Evolutionary conservation across 345 rosid genomes (phyloP).

Genomic region (Clausena lansium): DNA sequence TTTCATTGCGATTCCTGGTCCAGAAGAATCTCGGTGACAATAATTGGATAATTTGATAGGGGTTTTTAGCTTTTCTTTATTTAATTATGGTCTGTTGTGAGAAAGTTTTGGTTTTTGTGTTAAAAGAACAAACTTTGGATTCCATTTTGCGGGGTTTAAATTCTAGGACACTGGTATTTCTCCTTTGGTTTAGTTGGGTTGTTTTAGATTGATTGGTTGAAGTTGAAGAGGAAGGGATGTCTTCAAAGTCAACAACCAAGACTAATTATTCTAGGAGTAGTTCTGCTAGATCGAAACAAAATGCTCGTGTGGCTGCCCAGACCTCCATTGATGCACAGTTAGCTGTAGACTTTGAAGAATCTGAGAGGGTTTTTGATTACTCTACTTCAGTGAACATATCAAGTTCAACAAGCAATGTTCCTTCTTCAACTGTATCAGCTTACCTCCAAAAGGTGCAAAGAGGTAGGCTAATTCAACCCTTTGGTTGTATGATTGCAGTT

Average conservation of each 20-base stretch:
- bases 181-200: constrained; percentile 8
- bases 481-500: constrained; percentile 75
- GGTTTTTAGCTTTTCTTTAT: not conserved
- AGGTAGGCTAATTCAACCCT: constrained; percentile 70
- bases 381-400: constrained; percentile 62
- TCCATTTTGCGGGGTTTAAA: constrained; percentile 10
- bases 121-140: constrained; percentile 7
- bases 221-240: constrained; percentile 38
- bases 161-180: constrained; percentile 8
- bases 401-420: constrained; percentile 53
- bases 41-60: constrained; percentile 2
- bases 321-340: constrained; percentile 76
- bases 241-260: constrained; percentile 48
- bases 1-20: constrained; percentile 30
- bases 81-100: constrained; percentile 21
- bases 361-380: constrained; percentile 58
- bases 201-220: constrained; percentile 7
- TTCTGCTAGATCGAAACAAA: constrained; percentile 51
- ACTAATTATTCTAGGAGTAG: constrained; percentile 46
- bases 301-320: constrained; percentile 52
- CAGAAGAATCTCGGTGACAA: constrained; percentile 27
- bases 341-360: constrained; percentile 61
- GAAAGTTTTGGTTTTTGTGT: constrained; percentile 5
- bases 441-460: constrained; percentile 81
- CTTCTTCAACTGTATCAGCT: constrained; percentile 59